Conservation (phyloP, 2,329 filamentous ascomycete species). For the Cucurbitaria berberidis region DNA sequence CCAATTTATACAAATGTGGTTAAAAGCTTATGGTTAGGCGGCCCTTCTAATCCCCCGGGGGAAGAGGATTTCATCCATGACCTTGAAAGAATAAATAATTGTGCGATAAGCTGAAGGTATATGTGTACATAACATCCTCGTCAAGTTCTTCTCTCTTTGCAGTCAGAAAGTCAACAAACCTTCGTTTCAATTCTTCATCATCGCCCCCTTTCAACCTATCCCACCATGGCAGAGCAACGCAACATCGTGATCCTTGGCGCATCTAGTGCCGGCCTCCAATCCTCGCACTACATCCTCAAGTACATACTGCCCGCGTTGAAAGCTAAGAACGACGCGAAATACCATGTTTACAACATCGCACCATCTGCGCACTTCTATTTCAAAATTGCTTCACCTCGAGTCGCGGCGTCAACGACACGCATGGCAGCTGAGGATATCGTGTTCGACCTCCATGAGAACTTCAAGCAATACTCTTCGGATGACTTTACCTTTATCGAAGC, state of each 20-base stretch:
- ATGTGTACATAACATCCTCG: not conserved
- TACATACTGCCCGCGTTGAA: constrained; percentile 45
- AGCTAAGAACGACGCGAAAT: constrained; percentile 39
- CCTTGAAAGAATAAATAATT: not conserved
- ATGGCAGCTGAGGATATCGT: constrained; percentile 58
- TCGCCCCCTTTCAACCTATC: not conserved
- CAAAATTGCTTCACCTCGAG: constrained; percentile 60
- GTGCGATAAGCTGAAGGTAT: not conserved
- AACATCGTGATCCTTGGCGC: constrained; percentile 47
- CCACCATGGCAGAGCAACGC: constrained; percentile 37
- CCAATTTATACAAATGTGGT: not conserved
- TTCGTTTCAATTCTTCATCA: not conserved
- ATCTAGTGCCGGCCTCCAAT: constrained; percentile 35
- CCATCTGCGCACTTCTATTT: constrained; percentile 62
- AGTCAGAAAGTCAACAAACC: not conserved
- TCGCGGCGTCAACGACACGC: constrained; percentile 56
- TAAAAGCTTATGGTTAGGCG: no score
- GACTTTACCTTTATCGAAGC: constrained; percentile 60
- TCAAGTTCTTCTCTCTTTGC: not conserved
- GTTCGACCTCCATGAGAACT: constrained; percentile 56
- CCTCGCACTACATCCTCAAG: constrained; percentile 46
- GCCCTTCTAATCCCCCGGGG: not conserved
- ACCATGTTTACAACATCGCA: constrained; percentile 62
- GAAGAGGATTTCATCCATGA: not conserved
- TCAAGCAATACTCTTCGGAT: constrained; percentile 57